Conservation (phyloP, 805 yeast genomes). For the Wickerhamiella parazyma region DNA sequence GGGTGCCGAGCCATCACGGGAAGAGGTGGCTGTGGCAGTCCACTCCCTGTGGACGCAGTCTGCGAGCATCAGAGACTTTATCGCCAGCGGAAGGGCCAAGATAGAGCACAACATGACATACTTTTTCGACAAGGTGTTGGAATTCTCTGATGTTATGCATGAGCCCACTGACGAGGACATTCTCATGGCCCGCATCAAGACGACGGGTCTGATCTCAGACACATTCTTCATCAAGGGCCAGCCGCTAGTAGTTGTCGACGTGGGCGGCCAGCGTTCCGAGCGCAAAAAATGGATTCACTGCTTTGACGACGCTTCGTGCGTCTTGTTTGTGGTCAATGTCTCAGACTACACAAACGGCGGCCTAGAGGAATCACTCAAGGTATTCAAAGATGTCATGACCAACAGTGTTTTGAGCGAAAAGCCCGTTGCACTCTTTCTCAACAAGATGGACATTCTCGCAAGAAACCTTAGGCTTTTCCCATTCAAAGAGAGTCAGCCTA, state of each 20-base stretch:
- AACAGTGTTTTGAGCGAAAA: conserved; percentile 75
- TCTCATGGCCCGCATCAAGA: conserved; percentile 78
- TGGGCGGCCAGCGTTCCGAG: conserved; percentile 95
- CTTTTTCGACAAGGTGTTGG: conserved; percentile 60
- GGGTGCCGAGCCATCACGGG: conserved; percentile 16
- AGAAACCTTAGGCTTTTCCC: conserved; percentile 51
- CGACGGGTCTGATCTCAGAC: conserved; percentile 90
- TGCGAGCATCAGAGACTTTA: conserved; percentile 7
- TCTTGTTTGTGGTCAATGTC: conserved; percentile 76
- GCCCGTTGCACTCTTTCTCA: conserved; percentile 78
- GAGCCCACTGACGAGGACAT: conserved; percentile 72
- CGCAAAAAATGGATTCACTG: conserved; percentile 96
- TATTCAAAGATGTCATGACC: conserved; percentile 73
- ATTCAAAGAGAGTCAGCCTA: conserved; percentile 62
- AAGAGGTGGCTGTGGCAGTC: conserved; percentile 48
- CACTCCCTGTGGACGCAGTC: conserved; percentile 43
- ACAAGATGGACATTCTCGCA: conserved; percentile 73
- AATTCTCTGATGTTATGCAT: conserved; percentile 52
- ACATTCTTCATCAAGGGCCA: conserved; percentile 51
- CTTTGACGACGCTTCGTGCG: conserved; percentile 79
- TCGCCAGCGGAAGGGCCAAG: conserved; percentile 31
- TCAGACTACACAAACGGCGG: conserved; percentile 69
- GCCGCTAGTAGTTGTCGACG: conserved; percentile 71
- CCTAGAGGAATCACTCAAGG: conserved; percentile 75
- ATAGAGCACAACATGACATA: conserved; percentile 71